These are phyloP conservation scores for Psophocarpus tetragonolobus DNA, from an alignment of 306 rosid species.

Conservation along the genomic window DNA sequence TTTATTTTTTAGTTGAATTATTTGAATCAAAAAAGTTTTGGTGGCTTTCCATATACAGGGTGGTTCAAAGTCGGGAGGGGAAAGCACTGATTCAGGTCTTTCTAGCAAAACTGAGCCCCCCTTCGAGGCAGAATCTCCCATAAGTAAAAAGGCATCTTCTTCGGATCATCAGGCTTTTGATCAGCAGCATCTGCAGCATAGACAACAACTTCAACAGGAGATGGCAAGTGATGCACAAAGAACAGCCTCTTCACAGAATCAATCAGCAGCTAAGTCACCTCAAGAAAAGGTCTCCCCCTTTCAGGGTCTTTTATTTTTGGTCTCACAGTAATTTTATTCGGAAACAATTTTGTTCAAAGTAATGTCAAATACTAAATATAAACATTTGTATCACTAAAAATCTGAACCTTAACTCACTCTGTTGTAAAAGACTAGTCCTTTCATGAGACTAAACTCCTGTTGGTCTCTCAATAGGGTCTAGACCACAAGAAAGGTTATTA, in stretches of 20 bases:
- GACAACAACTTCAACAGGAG: constrained; percentile 47
- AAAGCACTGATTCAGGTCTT: constrained; percentile 79
- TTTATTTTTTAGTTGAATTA: not conserved
- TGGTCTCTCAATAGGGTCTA: not conserved
- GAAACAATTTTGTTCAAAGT: not conserved
- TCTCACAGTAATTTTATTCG: not conserved
- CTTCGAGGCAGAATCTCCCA: constrained; percentile 75
- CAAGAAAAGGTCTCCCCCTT: constrained; percentile 65
- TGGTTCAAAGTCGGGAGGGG: constrained; percentile 78
- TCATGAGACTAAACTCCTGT: not conserved
- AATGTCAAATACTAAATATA: not conserved
- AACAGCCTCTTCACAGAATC: constrained; percentile 57
- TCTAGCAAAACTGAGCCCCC: constrained; percentile 64
- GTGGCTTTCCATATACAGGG: constrained; percentile 49
- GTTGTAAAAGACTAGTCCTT: not conserved
- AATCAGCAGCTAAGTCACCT: constrained; percentile 55
- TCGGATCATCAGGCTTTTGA: constrained; percentile 52
- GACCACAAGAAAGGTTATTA: constrained; percentile 52
- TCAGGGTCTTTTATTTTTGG: not conserved
- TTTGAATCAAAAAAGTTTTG: constrained; percentile 7
- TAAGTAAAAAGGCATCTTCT: constrained; percentile 63
- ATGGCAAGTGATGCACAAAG: constrained; percentile 47
- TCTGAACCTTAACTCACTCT: not conserved
- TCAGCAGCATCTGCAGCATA: constrained; percentile 40
- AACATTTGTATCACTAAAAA: not conserved